phyloP scores from a whole-genome alignment of 2,329 filamentous ascomycete species.

The Verticillium tricorpus region DNA sequence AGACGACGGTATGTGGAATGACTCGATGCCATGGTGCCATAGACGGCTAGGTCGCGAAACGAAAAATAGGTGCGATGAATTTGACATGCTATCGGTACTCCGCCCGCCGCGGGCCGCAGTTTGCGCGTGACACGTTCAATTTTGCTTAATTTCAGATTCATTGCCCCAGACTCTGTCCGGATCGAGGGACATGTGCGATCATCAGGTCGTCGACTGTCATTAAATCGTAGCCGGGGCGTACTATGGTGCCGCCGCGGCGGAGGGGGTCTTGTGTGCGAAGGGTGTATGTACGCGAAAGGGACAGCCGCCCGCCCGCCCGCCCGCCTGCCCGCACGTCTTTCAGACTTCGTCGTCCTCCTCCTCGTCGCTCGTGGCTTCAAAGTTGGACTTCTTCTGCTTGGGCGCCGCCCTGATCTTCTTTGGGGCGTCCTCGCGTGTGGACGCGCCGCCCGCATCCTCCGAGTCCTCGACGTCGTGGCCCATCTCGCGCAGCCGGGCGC shows the following conservation, averaged over 20 bases:
- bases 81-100: no score
- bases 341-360: constrained; percentile 32
- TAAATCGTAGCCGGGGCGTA: neutral
- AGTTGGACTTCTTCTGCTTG: constrained; percentile 48
- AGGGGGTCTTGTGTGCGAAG: neutral
- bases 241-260: neutral
- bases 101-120: neutral
- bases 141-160: neutral
- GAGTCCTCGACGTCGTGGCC: constrained; percentile 39
- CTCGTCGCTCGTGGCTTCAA: constrained; percentile 61
- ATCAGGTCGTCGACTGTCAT: neutral
- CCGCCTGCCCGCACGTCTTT: neutral
- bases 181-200: neutral
- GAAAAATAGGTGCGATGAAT: neutral
- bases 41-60: neutral
- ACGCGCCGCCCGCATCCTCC: constrained; percentile 22
- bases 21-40: neutral
- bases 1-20: no score
- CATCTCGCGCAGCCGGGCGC: constrained; percentile 45
- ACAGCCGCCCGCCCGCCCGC: neutral
- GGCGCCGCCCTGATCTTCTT: constrained; percentile 19
- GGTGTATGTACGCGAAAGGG: neutral
- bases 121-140: neutral
- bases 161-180: neutral
- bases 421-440: constrained; percentile 23